These are phyloP conservation scores for Eucalyptus brandiana DNA, from an alignment of 345 rosid species.

Conservation along the genomic window DNA sequence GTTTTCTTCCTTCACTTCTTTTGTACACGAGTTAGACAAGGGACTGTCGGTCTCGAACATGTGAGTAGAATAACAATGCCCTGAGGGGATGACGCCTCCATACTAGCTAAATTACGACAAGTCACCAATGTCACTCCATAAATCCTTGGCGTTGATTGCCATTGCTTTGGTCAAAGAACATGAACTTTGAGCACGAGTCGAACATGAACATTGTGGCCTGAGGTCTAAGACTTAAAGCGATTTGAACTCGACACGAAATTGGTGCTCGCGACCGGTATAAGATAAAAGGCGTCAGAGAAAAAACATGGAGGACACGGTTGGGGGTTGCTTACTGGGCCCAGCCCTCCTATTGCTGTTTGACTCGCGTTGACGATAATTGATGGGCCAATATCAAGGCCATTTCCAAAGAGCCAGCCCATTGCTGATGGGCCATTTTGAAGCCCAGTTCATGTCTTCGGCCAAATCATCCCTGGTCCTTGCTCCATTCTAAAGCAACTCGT, in stretches of 20 bases:
- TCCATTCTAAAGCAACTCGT: background rate
- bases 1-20: no score
- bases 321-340: background rate
- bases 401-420: background rate
- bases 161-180: no score
- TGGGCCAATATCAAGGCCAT: background rate
- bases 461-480: background rate
- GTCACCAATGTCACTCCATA: no score
- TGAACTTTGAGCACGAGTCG: background rate
- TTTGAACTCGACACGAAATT: background rate
- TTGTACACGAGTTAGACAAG: no score
- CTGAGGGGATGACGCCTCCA: no score
- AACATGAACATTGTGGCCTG: background rate
- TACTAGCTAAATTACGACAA: no score
- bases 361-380: background rate
- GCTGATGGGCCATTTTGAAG: background rate
- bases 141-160: no score
- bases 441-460: background rate
- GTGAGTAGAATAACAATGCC: no score
- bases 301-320: background rate
- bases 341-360: background rate
- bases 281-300: background rate
- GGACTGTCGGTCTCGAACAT: no score
- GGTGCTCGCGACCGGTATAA: background rate
- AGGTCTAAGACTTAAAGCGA: background rate